These are phyloP conservation scores for Leucosporidium scottii DNA, from an alignment of 768 basidiomycete genomes.

Conservation along the genomic window DNA sequence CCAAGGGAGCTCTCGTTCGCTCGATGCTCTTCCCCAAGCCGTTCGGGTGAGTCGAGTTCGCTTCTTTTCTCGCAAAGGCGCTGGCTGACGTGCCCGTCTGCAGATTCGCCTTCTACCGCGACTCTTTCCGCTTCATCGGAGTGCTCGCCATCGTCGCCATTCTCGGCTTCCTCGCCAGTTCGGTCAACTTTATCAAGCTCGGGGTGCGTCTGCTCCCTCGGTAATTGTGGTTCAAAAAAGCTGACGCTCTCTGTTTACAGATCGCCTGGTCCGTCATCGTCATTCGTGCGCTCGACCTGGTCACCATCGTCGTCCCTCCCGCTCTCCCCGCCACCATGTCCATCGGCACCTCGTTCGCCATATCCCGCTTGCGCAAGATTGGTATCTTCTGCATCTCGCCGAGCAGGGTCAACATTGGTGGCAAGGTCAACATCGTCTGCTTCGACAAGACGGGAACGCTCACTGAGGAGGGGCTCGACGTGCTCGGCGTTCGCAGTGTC, in stretches of 20 bases:
- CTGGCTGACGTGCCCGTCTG: background rate
- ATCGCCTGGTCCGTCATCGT: slow-evolving; percentile 84
- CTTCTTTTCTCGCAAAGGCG: too few relatives aligned
- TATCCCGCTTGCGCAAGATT: slow-evolving; percentile 71
- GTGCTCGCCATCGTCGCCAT: slow-evolving; percentile 87
- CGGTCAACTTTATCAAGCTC: slow-evolving; percentile 81
- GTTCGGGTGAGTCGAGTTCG: slow-evolving; percentile 52
- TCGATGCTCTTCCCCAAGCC: slow-evolving; percentile 99
- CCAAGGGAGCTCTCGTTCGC: slow-evolving; percentile 87
- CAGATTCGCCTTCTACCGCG: slow-evolving; percentile 89
- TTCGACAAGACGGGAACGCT: slow-evolving; percentile 99
- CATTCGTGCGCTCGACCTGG: slow-evolving; percentile 83
- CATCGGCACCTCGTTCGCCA: slow-evolving; percentile 93
- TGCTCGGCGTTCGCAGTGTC: slow-evolving; percentile 81
- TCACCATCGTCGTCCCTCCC: slow-evolving; percentile 95
- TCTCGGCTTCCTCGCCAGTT: slow-evolving; percentile 83
- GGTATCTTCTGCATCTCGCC: slow-evolving; percentile 97
- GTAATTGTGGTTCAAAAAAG: background rate
- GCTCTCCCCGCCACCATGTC: slow-evolving; percentile 94
- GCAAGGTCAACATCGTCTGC: slow-evolving; percentile 93
- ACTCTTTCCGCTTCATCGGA: slow-evolving; percentile 62
- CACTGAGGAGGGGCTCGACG: slow-evolving; percentile 95
- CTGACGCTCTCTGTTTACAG: slow-evolving; percentile 45
- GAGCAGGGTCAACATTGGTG: slow-evolving; percentile 86
- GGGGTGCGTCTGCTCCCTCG: slow-evolving; percentile 54